These are phyloP conservation scores for Hevea brasiliensis DNA, from an alignment of 345 rosid species.

Conservation along the genomic window DNA sequence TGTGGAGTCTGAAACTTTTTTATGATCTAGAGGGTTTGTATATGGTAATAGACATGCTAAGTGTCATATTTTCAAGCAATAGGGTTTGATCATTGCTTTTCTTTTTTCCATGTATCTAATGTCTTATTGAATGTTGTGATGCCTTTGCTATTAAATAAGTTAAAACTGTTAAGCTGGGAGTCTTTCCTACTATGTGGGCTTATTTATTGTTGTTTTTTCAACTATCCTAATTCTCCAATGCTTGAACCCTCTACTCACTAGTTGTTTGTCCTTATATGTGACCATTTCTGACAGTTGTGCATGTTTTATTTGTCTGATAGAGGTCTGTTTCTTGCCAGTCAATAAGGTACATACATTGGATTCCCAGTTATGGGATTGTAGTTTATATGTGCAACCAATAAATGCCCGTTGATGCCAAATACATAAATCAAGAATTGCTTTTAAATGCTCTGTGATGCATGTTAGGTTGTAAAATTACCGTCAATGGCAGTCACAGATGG, in stretches of 20 bases:
- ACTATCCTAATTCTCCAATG: neutral
- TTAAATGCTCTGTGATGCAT: too few relatives aligned
- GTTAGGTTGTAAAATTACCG: conserved; percentile 24
- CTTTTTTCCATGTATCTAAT: neutral
- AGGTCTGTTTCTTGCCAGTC: conserved; percentile 16
- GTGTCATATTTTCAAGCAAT: neutral
- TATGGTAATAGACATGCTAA: neutral
- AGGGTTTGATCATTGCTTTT: too few relatives aligned
- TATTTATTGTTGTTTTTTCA: neutral
- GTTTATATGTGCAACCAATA: too few relatives aligned
- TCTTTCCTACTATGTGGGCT: neutral
- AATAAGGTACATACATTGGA: conserved; percentile 11
- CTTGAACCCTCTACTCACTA: neutral
- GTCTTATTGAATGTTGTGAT: neutral
- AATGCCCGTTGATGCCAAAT: too few relatives aligned
- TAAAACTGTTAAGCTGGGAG: neutral
- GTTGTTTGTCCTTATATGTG: conserved; percentile 1
- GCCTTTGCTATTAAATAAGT: neutral
- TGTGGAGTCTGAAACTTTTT: neutral
- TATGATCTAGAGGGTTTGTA: neutral
- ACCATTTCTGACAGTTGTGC: conserved; percentile 14
- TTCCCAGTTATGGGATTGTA: neutral
- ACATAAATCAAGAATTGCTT: too few relatives aligned
- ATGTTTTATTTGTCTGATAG: conserved; percentile 25
- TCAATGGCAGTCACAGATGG: conserved; percentile 68